Percentiles rank a stretch among this genome's conserved stretches.
Evolutionary conservation across 192 early-diverging fungal genomes (phyloP).

Genomic region (Backusella circina): DNA sequence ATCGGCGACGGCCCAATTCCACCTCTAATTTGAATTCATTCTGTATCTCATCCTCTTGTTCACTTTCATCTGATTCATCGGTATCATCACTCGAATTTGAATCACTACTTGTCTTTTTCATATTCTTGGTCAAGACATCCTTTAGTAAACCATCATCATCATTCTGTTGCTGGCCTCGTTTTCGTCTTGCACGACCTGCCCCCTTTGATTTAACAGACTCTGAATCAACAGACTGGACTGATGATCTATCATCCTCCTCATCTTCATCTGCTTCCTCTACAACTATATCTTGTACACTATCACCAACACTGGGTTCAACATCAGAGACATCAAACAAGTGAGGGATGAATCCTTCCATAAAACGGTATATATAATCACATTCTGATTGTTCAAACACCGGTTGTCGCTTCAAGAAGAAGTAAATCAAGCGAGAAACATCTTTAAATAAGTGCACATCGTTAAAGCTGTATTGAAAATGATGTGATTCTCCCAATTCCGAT

Average conservation of each 20-base stretch:
- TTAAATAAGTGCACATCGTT: constrained; percentile 67
- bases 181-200: neutral
- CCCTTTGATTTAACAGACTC: neutral
- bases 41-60: constrained; percentile 40
- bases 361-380: constrained; percentile 69
- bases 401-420: constrained; percentile 62
- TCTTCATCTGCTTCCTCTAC: constrained; percentile 5
- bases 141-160: constrained; percentile 10
- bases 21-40: neutral
- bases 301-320: neutral
- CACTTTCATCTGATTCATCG: constrained; percentile 41
- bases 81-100: neutral
- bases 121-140: constrained; percentile 9
- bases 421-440: constrained; percentile 72
- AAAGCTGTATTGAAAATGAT: constrained; percentile 39
- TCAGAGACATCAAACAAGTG: constrained; percentile 55
- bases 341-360: constrained; percentile 68
- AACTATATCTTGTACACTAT: constrained; percentile 13
- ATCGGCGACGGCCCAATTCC: neutral
- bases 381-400: constrained; percentile 49
- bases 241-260: constrained; percentile 4
- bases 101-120: neutral
- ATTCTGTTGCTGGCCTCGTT: neutral
- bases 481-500: neutral
- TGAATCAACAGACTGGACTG: constrained; percentile 9